Base-by-base conservation (phyloP, 495 filamentous ascomycete species). In the Talaromyces liani region DNA sequence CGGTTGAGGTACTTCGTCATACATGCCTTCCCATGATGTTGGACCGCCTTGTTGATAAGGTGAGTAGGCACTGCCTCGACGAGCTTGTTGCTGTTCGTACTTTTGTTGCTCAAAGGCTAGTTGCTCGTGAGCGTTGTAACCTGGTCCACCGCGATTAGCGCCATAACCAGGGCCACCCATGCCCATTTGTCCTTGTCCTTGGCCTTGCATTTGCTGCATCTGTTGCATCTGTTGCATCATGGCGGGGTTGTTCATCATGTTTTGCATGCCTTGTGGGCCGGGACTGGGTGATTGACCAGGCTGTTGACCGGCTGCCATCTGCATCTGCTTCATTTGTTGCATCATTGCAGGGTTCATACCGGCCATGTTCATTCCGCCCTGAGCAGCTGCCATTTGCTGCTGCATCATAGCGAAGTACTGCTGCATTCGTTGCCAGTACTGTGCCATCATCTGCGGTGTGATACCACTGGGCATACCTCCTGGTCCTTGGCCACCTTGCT, bases 11-110 rank as follows among this genome's bases (percentile, higher is more conserved):
- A 96, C 92, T 72, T 97, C 94, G 72, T 98, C 94, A 73, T 98
- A 98, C 94, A 98, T 98, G 62, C 94, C 94, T 74, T 98, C 94
- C 93, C 94, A 98, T 24, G 88, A 91, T 24, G 90, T 93, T 25
- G 89, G 88, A 4, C 81, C 82, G 45, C 82, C 84, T 67, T 83
- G 74, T 70, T 84, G 76, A 55, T 79, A 81, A 6, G 79, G 80
- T 53, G 77, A 79, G 63, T 74, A 81, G 8, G 71, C 79, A 20
- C 80, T 71, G 2, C 65, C 72, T 14, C 75, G 73, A 60, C 76
- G 82, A 58, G 79, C 83, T 70, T 88, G 85, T 72, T 90, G 90
- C 63, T 87, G 87, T 63, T 89, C 88, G 71, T 92, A 94, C 73
- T 93, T 93, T 65, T 91, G 90, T 72, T 93, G 91, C 70, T 95